Conservation (phyloP, 140 eudicot genomes). For the Flaveria floridana region DNA sequence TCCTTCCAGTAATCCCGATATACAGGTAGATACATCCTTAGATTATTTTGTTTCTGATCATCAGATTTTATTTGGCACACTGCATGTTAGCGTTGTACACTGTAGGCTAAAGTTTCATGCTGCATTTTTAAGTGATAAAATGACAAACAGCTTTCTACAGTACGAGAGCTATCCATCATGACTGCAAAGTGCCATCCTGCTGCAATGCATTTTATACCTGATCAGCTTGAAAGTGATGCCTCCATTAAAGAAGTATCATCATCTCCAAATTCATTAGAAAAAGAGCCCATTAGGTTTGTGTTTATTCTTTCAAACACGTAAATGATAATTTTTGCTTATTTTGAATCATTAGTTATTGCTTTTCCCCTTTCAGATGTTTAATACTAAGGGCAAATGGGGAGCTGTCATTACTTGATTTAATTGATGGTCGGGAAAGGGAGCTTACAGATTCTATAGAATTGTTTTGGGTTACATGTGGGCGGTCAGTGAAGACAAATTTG, state of each 20-base stretch:
- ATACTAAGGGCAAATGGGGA: conserved; percentile 90
- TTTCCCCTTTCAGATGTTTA: conserved; percentile 55
- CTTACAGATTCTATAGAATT: conserved; percentile 92
- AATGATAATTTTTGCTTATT: conserved; percentile 8
- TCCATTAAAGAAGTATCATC: conserved; percentile 46
- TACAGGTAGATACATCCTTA: conserved; percentile 60
- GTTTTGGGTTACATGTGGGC: conserved; percentile 98
- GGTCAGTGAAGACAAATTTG: conserved; percentile 71
- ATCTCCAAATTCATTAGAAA: conserved; percentile 43
- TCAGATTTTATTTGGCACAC: conserved; percentile 14
- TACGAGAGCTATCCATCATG: conserved; percentile 98
- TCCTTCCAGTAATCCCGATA: conserved; percentile 71
- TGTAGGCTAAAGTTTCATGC: conserved; percentile 38
- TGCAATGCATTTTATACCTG: conserved; percentile 89
- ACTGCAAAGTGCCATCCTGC: conserved; percentile 98
- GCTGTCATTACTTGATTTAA: conserved; percentile 84
- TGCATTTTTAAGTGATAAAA: conserved; percentile 90
- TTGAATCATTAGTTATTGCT: conserved; percentile 12
- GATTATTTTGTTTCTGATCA: conserved; percentile 12
- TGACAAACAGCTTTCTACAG: conserved; percentile 99
- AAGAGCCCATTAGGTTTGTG: conserved; percentile 76
- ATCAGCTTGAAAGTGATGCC: conserved; percentile 59
- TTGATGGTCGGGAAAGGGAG: conserved; percentile 92
- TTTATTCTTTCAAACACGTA: conserved; percentile 23
- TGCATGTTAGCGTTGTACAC: conserved; percentile 26